Evolutionary conservation across 2,329 filamentous ascomycete genomes (phyloP).

Genomic region (Colletotrichum musicola): DNA sequence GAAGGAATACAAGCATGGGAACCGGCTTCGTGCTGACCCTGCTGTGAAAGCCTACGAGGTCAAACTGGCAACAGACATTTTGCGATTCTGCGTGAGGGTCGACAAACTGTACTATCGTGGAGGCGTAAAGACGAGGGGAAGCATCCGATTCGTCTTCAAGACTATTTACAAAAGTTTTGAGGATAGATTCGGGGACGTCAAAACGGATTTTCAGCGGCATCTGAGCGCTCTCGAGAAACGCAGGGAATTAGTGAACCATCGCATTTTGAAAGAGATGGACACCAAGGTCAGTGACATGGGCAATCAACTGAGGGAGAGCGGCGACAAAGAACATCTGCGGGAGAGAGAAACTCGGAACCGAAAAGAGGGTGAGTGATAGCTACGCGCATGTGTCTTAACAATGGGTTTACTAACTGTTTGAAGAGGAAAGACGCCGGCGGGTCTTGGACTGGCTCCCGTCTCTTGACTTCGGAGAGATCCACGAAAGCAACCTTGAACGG

Average conservation of each 20-base stretch:
- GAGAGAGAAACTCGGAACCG: neutral
- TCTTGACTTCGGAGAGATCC: conserved; percentile 1
- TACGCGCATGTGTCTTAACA: too few species aligned
- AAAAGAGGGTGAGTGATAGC: neutral
- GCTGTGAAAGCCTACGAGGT: neutral
- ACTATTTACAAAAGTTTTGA: conserved; percentile 12
- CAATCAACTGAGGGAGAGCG: neutral
- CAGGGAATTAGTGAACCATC: neutral
- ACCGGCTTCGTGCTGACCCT: neutral
- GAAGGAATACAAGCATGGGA: neutral
- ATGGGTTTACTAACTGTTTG: neutral
- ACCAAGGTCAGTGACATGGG: neutral
- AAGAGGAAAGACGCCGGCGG: conserved; percentile 2
- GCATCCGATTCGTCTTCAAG: neutral
- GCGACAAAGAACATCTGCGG: neutral
- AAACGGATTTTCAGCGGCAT: neutral
- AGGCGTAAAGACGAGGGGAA: neutral
- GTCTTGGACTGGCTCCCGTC: conserved; percentile 12
- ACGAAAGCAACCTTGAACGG: conserved; percentile 2
- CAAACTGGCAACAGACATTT: conserved; percentile 3
- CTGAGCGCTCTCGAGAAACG: neutral
- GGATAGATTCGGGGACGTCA: neutral
- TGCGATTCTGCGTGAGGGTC: conserved; percentile 4
- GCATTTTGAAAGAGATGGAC: neutral
- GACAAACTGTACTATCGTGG: conserved; percentile 1